phyloP scores from a whole-genome alignment of 1,139 yeast genomes.

The Pneumocystis canis region DNA sequence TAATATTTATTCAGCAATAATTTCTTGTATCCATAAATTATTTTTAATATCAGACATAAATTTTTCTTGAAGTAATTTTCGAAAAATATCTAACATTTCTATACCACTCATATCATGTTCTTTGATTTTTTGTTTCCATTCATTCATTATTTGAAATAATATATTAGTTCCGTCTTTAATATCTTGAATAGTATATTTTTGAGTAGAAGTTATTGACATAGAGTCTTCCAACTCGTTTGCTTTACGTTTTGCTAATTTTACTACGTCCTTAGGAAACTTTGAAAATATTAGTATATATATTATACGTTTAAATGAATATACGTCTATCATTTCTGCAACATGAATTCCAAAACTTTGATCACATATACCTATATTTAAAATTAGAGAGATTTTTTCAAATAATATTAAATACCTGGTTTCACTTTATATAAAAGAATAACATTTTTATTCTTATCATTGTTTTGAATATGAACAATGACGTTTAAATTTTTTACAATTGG shows the following conservation, averaged over 20 bases:
- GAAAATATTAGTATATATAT: slow-evolving; percentile 28
- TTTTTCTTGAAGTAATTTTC: slow-evolving; percentile 15
- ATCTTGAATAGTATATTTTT: slow-evolving; percentile 16
- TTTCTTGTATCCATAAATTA: slow-evolving; percentile 2
- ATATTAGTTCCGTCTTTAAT: slow-evolving; percentile 23
- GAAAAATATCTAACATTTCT: slow-evolving; percentile 31
- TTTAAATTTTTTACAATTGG: slow-evolving; percentile 61
- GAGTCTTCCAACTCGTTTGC: slow-evolving; percentile 74
- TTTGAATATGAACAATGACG: slow-evolving; percentile 81
- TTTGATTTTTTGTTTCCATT: slow-evolving; percentile 45
- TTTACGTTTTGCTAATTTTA: slow-evolving; percentile 87
- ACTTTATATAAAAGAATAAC: slow-evolving; percentile 9
- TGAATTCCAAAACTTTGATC: slow-evolving; percentile 95
- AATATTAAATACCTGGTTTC: background rate
- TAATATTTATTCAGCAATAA: background rate
- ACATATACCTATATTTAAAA: slow-evolving; percentile 79
- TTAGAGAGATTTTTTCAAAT: slow-evolving; percentile 56
- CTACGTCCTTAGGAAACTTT: slow-evolving; percentile 74
- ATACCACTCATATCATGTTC: slow-evolving; percentile 27
- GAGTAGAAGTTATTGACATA: slow-evolving; percentile 27
- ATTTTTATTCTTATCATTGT: slow-evolving; percentile 20
- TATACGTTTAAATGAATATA: background rate
- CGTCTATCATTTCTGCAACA: slow-evolving; percentile 60
- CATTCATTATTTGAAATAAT: slow-evolving; percentile 35
- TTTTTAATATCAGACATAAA: slow-evolving; percentile 2